Evolutionary conservation across 108 stramenopile species (phyloP).

Genomic region (Fragilariopsis cylindrus): DNA sequence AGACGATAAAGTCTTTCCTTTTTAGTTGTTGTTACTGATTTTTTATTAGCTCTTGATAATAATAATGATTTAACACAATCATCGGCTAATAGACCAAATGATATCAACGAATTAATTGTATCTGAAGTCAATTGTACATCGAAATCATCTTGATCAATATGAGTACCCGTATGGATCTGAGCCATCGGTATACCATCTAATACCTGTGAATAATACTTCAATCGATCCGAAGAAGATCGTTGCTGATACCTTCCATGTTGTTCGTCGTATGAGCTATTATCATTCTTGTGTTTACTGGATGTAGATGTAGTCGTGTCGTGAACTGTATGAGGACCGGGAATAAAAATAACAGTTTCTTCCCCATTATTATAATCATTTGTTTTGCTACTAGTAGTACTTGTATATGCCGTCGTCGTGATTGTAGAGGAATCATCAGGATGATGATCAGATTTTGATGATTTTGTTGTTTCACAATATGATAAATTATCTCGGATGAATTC

Average conservation of each 20-base stretch:
- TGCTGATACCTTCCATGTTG: not conserved
- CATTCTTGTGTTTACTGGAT: too few relatives aligned
- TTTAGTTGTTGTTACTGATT: not conserved
- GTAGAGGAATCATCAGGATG: too few relatives aligned
- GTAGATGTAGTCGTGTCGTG: not conserved
- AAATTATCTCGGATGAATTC: slow-evolving; percentile 11
- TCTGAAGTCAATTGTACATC: slow-evolving; percentile 6
- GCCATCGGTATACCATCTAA: slow-evolving; percentile 12
- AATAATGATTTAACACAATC: not conserved
- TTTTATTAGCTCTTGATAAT: not conserved
- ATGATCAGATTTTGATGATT: too few relatives aligned
- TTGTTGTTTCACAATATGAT: not conserved
- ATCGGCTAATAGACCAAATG: slow-evolving; percentile 5
- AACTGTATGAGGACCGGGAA: slow-evolving; percentile 6
- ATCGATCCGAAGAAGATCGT: slow-evolving; percentile 9
- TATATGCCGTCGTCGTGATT: too few relatives aligned
- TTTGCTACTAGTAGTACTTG: not conserved
- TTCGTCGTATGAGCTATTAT: not conserved
- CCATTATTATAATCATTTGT: not conserved
- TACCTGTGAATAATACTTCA: slow-evolving; percentile 11
- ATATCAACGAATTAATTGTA: not conserved
- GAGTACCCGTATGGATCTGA: slow-evolving; percentile 1
- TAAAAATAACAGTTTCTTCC: slow-evolving; percentile 4
- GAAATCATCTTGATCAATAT: slow-evolving; percentile 8
- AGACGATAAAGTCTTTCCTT: not conserved